Evolutionary conservation across 129 eudicot genomes (phyloP).

Genomic region (Ambrosia trifida): DNA sequence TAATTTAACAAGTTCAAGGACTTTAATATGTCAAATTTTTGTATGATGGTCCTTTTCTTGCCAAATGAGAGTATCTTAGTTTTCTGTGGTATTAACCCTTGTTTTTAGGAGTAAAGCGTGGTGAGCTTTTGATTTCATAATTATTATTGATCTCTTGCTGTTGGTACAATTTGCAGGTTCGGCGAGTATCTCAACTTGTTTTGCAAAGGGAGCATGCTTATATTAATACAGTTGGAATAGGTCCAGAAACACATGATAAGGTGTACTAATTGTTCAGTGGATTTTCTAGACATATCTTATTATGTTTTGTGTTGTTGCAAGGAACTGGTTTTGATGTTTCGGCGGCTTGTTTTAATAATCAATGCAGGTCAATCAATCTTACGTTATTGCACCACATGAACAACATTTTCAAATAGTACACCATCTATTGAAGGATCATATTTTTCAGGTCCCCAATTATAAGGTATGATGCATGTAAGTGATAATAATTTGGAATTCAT

Average conservation of each 20-base stretch:
- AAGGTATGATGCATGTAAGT: slow-evolving; percentile 48
- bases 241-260: slow-evolving; percentile 67
- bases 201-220: slow-evolving; percentile 76
- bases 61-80: background rate
- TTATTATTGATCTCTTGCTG: background rate
- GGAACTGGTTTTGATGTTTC: slow-evolving; percentile 20
- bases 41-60: background rate
- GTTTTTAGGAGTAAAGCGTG: background rate
- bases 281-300: background rate
- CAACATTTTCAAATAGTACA: slow-evolving; percentile 71
- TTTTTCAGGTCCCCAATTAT: slow-evolving; percentile 55
- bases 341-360: slow-evolving; percentile 10
- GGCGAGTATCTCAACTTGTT: slow-evolving; percentile 86
- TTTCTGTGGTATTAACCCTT: background rate
- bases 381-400: slow-evolving; percentile 73
- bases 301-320: background rate
- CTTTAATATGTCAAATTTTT: background rate
- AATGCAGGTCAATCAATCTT: slow-evolving; percentile 77
- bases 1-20: background rate
- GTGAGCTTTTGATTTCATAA: background rate
- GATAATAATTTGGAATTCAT: background rate
- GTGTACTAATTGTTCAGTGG: slow-evolving; percentile 32
- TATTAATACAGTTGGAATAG: slow-evolving; percentile 69
- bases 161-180: slow-evolving; percentile 57
- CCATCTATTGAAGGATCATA: slow-evolving; percentile 70